Base-by-base conservation (phyloP, 1,139 yeast genomes). In the Geotrichum siamense region DNA sequence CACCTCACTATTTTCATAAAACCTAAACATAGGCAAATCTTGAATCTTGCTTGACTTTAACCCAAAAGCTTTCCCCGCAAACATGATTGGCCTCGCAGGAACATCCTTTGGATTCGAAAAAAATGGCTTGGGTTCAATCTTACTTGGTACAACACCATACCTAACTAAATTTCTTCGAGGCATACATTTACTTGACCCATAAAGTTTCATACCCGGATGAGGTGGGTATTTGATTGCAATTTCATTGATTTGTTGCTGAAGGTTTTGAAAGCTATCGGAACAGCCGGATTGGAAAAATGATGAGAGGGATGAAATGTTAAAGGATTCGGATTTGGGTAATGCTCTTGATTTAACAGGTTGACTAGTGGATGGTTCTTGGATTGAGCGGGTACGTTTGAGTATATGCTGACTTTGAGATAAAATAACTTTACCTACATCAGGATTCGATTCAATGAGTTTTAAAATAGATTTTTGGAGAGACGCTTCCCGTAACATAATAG, bases 21-120 rank as follows among this genome's bases (percentile, higher is more conserved):
- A 53, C 2, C 46, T 45, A 47, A 62, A 60, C 3, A 43, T 37
- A 2, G 52, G 54, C 13, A 60, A 49, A 34, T 48, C 50, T 3
- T 46, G 41, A 2, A 59, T 48, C 23, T 59, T 59, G 21, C 48
- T 39, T 15, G 68, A 57, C 30, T 54, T 53, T 6, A 79, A 61
- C 1, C 58, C 64, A 50, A 79, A 78, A 51, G 74, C 76, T 48
- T 72, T 76, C 17, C 87, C 87, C 0, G 89, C 87, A 62, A 78
- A 79, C 1, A 75, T 61, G 48, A 79, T 70, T 0, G 93, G 79
- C 22, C 65, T 67, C 0, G 62, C 43, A 1, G 81, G 79, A 3
- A 75, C 65, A 51, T 82, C 84, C 1, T 59, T 56, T 0, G 66
- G 60, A 26, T 70, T 66, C 20, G 79, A 72, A 54, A 76, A 87